Base-by-base conservation (phyloP, 768 basidiomycete genomes). In the Tubosaeta brunneosetosa region DNA sequence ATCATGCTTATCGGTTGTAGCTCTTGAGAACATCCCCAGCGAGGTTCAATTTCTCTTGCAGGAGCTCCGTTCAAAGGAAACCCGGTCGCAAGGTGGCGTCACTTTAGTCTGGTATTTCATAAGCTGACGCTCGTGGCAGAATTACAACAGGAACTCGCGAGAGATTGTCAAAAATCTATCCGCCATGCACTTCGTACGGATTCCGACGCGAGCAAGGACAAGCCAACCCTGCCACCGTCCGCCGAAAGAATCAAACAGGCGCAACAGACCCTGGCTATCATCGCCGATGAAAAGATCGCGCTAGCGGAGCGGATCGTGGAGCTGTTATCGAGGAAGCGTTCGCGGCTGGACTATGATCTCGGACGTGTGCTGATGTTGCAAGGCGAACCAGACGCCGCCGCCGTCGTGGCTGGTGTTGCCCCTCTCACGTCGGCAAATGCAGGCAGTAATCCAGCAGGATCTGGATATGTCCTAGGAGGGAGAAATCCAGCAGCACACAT, bases 1-100 rank as follows among this genome's bases (percentile, higher is more conserved):
- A 29, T 36, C 31, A 10, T 27, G 22, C 16, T 38, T 37, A 46
- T 25, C 12, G 12, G 29, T 17, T 27, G 16, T 56, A 79, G 78
- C 75, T 47, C 71, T 79, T 17, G 78, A 79, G 51, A 79, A 79
- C 55, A 65, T 79, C 52, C 78, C 78, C 1, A 72, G 70, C 31
- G 78, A 79, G 61, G 68, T 80, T 9, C 73, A 75, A 25, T 73
- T 72, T 55, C 67, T 79, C 16, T 68, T 79, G n/a, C 70, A 74
- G 14, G 78, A 79, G 55, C 78, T 79, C 32, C 71, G 73, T 34
- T 62, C 71, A 48, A 77, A 73, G 54, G 78, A 80, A 44, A 61
- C 61, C 8, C 69, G 68, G 51, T 71, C 72, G 1, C 74, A 77
- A 63, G 77, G 77, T 68, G 51, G 22, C 41, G 12, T 34, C 33